phyloP scores from a whole-genome alignment of 2,329 filamentous ascomycete species.

The Aspergillus sp. region DNA sequence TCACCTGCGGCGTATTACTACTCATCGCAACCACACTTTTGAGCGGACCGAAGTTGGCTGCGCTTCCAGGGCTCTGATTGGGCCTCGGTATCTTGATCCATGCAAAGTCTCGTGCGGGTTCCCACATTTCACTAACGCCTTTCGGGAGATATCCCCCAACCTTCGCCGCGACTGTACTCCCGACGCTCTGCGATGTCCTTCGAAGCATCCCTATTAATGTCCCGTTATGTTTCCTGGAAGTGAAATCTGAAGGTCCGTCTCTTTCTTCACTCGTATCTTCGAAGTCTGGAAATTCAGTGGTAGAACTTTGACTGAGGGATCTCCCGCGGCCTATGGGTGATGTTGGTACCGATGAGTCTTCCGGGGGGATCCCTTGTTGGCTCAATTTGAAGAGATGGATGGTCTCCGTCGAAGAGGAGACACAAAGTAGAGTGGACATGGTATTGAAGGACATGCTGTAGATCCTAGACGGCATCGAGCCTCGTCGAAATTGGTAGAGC shows the following conservation, averaged over 20 bases:
- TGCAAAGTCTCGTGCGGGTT: conserved; percentile 87
- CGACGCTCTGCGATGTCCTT: conserved; percentile 90
- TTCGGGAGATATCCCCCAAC: conserved; percentile 87
- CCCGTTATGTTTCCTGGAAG: conserved; percentile 51
- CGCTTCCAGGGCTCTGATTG: conserved; percentile 29
- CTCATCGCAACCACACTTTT: conserved; percentile 96
- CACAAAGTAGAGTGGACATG: conserved; percentile 82
- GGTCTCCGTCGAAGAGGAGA: conserved; percentile 92
- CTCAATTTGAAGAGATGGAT: conserved; percentile 88
- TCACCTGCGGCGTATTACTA: conserved; percentile 86
- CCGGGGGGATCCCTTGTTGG: conserved; percentile 25
- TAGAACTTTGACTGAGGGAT: conserved; percentile 18
- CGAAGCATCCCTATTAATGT: conserved; percentile 84
- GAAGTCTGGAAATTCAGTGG: conserved; percentile 19
- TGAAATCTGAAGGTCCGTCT: conserved; percentile 24
- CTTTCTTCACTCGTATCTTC: conserved; percentile 24
- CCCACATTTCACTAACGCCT: conserved; percentile 96
- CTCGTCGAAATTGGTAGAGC: conserved; percentile 89
- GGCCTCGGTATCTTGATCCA: conserved; percentile 83
- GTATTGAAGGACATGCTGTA: conserved; percentile 99
- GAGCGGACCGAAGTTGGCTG: conserved; percentile 48
- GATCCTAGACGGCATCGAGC: conserved; percentile 90
- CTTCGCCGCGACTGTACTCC: conserved; percentile 76
- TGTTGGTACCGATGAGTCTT: conserved; percentile 18
- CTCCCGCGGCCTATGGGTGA: conserved; percentile 18